phyloP scores from a whole-genome alignment of 78 protist species.

The Guillardia theta region DNA sequence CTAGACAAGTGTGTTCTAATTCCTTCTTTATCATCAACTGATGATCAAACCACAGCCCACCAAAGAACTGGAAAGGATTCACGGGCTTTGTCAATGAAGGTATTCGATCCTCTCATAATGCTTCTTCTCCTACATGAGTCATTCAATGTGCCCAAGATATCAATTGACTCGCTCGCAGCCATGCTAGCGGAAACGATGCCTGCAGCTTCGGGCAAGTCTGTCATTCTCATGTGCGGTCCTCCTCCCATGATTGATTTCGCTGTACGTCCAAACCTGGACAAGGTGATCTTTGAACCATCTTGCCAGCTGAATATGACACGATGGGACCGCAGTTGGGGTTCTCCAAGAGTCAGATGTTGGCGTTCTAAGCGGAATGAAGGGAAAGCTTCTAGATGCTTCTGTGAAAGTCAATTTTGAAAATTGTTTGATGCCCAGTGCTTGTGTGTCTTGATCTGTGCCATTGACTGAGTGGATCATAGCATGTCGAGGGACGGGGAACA shows the following conservation, averaged over 20 bases:
- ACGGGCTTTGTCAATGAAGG: neutral
- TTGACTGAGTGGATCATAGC: no score
- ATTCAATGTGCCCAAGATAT: neutral
- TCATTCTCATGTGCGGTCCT: slow-evolving; percentile 36
- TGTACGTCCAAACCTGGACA: no score
- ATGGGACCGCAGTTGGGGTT: no score
- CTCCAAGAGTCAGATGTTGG: no score
- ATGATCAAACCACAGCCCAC: neutral
- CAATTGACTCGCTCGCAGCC: neutral
- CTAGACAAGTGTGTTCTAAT: neutral
- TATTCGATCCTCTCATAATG: neutral
- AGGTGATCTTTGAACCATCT: no score
- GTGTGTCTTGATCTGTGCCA: no score
- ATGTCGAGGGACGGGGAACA: no score
- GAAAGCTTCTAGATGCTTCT: no score
- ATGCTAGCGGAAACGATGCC: neutral
- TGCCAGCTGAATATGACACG: no score
- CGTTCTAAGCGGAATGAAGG: no score
- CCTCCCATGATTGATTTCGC: slow-evolving; percentile 5
- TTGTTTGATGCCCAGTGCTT: no score
- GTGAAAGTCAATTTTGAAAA: no score
- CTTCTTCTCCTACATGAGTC: neutral
- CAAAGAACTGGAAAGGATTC: neutral
- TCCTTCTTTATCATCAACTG: neutral
- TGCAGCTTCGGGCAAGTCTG: neutral